These are phyloP conservation scores for Tolypocladium guangdongense DNA, from an alignment of 2,329 filamentous ascomycete genomes.

Conservation along the genomic window DNA sequence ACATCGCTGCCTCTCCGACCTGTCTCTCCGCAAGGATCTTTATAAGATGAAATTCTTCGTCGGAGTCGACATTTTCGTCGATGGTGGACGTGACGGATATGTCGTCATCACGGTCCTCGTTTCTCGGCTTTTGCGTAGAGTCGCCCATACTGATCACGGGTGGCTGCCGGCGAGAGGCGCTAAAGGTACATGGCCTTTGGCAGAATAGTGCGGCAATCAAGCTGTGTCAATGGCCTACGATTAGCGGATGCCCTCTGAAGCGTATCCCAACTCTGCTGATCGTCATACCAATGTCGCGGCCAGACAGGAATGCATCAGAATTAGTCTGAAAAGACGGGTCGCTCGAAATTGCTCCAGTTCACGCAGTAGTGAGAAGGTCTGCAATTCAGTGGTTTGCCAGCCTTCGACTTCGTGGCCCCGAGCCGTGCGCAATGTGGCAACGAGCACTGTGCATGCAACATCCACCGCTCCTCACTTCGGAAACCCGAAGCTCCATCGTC, in stretches of 20 bases:
- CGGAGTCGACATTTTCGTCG: conserved; percentile 20
- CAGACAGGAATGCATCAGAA: no score
- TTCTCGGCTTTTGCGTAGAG: background rate
- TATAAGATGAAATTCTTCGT: conserved; percentile 39
- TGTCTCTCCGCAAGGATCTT: conserved; percentile 37
- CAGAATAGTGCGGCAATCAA: background rate
- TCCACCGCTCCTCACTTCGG: no score
- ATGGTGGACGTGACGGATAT: conserved; percentile 22
- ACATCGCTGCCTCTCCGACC: conserved; percentile 14
- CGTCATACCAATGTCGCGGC: background rate
- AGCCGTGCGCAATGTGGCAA: background rate
- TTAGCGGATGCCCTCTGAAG: background rate
- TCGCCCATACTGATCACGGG: background rate
- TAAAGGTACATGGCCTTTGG: background rate
- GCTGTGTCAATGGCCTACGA: background rate
- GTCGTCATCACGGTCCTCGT: conserved; percentile 11
- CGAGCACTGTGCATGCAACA: no score
- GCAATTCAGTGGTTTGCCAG: background rate
- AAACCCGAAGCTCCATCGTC: no score
- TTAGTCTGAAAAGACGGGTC: background rate
- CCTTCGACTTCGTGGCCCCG: background rate
- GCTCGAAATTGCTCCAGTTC: background rate
- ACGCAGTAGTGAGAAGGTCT: background rate
- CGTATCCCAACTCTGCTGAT: background rate
- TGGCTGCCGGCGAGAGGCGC: background rate